Evolutionary conservation across 1,139 yeast species (phyloP), one percentile per base, ranked within the genome.

Genomic region (Pichia sp.): DNA sequence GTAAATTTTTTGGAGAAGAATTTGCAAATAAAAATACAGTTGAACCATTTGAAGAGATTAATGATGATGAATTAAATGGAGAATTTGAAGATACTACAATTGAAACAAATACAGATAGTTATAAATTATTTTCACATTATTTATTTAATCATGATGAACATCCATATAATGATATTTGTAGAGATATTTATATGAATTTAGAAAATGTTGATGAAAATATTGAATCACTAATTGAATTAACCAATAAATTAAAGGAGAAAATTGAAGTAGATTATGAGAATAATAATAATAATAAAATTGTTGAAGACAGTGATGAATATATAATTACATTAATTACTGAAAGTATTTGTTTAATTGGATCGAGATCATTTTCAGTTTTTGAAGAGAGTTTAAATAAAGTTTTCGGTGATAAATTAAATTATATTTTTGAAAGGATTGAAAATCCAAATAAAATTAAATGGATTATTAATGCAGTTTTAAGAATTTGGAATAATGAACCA

Each of bases 291-390:
- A 51, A 55, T 25, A 39, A 59, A 8, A 66, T 63, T 24, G 64
- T 64, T 10, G 61, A 62, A 24, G 64, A 75, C 59, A 51, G 76
- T 53, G 68, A 73, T 53, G 63, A 73, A 52, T 67, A 81, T 49
- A 61, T 79, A 35, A 69, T 83, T 36, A 77, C 83, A 32, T 66
- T 86, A 27, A 65, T 89, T 25, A 72, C 83, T 53, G 90, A 87
- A 58, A 73, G 85, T 0, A 73, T 87, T 46, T 85, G 94, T 40
- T 82, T 80, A 57, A 80, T 89, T 50, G 97, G 97, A 26, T 83
- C 87, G 39, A 76, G 97, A 60, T 89, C 97, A 0, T 74, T 90
- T 39, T 86, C 95, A 25, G 95, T 95, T 47, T 89, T 89, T 35
- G 64, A 61, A 42, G 62, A 61, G 10, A 62, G 65, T n/a, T 62